Conservation (phyloP, 2,329 filamentous ascomycete genomes). For the Hyphodiscus sp. region DNA sequence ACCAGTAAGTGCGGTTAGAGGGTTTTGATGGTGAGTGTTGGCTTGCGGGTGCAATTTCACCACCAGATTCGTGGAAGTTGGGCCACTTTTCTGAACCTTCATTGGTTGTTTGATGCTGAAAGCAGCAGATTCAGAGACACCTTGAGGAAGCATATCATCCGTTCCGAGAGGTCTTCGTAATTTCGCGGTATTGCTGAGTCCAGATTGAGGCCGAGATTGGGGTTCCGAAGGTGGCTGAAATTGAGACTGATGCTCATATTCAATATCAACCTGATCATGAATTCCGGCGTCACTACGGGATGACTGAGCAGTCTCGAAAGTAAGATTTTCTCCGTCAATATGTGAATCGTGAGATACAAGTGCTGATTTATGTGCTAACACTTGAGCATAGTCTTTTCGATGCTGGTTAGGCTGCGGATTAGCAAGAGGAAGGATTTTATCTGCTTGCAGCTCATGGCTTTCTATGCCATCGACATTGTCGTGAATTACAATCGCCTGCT, state of each 20-base stretch:
- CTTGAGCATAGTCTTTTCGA: neutral
- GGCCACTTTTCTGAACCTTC: conserved; percentile 3
- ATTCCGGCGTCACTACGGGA: neutral
- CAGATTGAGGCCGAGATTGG: conserved; percentile 5
- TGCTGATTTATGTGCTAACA: neutral
- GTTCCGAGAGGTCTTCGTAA: conserved; percentile 1
- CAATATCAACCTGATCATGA: neutral
- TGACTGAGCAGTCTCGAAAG: neutral
- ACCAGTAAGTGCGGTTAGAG: neutral
- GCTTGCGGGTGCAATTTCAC: neutral
- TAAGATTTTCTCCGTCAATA: neutral
- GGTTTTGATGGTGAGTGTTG: neutral
- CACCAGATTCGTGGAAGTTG: neutral
- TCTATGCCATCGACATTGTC: neutral
- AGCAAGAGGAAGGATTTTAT: neutral
- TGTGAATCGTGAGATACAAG: neutral
- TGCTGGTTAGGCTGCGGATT: neutral
- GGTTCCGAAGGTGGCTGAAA: neutral
- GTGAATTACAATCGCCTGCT: neutral
- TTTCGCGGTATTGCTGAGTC: conserved; percentile 6
- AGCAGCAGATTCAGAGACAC: neutral
- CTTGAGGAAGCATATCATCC: neutral
- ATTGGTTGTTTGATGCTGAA: neutral
- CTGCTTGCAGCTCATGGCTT: neutral
- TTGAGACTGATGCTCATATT: neutral